phyloP scores from a whole-genome alignment of 164 flowering plant species.

The Umbilicus rupestris region DNA sequence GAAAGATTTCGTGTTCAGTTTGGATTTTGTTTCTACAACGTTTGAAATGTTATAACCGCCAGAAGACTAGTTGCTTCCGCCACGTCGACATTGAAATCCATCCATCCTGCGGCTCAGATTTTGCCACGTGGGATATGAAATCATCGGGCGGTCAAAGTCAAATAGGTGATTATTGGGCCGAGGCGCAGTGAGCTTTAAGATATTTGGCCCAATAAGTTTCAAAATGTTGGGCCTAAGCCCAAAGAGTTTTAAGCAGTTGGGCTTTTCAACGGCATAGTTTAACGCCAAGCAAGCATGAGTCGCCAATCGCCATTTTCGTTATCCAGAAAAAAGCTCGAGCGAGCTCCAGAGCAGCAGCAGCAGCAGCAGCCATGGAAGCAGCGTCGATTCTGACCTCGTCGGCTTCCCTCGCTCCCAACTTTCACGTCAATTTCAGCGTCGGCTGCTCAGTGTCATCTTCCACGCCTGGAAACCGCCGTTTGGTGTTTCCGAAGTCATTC shows the following conservation, averaged over 20 bases:
- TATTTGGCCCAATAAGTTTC: no score
- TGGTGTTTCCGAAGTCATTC: not conserved
- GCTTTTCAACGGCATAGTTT: no score
- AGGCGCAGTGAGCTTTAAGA: no score
- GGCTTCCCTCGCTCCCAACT: not conserved
- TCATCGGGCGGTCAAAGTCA: no score
- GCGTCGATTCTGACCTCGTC: slow-evolving; percentile 1
- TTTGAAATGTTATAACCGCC: not conserved
- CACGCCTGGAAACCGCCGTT: not conserved
- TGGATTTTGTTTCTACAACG: no score
- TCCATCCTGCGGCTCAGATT: no score
- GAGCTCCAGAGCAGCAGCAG: not conserved
- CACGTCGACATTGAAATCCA: not conserved
- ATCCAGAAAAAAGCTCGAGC: not conserved
- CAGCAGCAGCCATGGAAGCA: not conserved
- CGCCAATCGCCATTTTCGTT: not conserved
- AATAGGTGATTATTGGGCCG: no score
- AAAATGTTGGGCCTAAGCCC: no score
- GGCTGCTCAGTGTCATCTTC: not conserved
- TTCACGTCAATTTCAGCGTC: not conserved
- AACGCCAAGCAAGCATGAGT: no score
- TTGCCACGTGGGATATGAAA: no score
- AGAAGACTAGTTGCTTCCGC: not conserved
- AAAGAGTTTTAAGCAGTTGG: no score
- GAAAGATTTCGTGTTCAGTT: not conserved